phyloP scores from a whole-genome alignment of 139 green algal genomes.

The Chlamydomonas eustigma region DNA sequence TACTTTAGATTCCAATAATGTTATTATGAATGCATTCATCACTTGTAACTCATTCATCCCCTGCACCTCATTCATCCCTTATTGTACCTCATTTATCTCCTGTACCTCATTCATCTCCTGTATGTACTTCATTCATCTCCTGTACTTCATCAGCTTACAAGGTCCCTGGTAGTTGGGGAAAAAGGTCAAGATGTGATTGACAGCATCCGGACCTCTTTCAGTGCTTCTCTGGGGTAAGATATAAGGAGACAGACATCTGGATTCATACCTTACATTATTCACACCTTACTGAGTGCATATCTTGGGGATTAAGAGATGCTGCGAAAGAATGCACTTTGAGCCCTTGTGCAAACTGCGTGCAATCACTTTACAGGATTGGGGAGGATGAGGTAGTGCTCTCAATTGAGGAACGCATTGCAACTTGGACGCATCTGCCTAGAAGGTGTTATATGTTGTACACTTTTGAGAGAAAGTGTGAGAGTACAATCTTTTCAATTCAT shows the following conservation, averaged over 20 bases:
- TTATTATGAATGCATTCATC: too few species aligned
- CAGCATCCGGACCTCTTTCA: constrained; percentile 19
- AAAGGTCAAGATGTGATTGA: constrained; percentile 5
- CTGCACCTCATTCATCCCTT: too few species aligned
- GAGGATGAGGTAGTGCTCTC: constrained; percentile 8
- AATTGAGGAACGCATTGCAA: constrained; percentile 30
- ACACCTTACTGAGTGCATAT: neutral
- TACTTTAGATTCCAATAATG: too few species aligned
- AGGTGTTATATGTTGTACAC: too few species aligned
- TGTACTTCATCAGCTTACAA: neutral
- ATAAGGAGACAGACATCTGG: neutral
- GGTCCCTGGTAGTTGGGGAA: constrained; percentile 22
- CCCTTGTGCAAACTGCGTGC: neutral
- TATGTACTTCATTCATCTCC: too few species aligned
- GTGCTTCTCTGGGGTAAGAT: constrained; percentile 22
- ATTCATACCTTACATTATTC: neutral
- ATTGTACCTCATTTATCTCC: too few species aligned
- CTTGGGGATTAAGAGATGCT: neutral
- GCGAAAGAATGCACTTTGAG: neutral
- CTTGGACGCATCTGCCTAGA: constrained; percentile 17
- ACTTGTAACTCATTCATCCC: too few species aligned
- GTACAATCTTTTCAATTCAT: too few species aligned
- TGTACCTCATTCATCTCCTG: too few species aligned
- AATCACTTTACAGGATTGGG: neutral
- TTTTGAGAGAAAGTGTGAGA: too few species aligned